Conservation (phyloP, 352 stramenopile genomes). For the Phytophthora hybrid region DNA sequence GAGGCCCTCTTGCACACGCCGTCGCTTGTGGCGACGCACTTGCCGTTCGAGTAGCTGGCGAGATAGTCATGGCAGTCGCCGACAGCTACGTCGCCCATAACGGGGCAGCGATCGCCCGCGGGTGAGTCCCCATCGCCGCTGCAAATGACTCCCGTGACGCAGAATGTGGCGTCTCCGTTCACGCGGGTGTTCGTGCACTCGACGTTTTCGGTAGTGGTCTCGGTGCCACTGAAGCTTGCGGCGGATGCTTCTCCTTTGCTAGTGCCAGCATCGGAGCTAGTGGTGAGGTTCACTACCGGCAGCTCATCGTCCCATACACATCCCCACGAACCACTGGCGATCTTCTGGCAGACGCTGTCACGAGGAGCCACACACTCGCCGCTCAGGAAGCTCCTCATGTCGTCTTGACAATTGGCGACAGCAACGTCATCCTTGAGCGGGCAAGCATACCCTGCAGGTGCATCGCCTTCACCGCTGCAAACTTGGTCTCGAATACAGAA, state of each 20-base stretch:
- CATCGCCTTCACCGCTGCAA: conserved; percentile 40
- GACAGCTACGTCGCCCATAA: conserved; percentile 55
- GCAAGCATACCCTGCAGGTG: conserved; percentile 40
- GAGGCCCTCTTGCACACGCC: conserved; percentile 57
- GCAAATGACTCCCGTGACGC: conserved; percentile 58
- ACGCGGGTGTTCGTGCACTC: conserved; percentile 61
- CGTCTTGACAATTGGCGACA: conserved; percentile 36
- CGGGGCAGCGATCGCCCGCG: conserved; percentile 52
- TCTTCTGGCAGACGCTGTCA: conserved; percentile 35
- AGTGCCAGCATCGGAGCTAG: not conserved
- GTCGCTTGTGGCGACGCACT: conserved; percentile 57
- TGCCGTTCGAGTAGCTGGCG: conserved; percentile 48
- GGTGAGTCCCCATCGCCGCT: conserved; percentile 47
- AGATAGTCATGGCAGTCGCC: conserved; percentile 57
- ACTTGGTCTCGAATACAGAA: conserved; percentile 48
- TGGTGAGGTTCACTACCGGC: not conserved
- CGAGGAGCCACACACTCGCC: conserved; percentile 36
- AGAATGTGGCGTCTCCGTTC: conserved; percentile 71
- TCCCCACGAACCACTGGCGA: conserved; percentile 30
- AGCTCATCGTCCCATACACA: conserved; percentile 36
- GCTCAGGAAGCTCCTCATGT: conserved; percentile 34
- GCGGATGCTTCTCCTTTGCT: conserved; percentile 1
- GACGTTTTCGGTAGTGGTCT: not conserved
- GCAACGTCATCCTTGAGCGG: conserved; percentile 42
- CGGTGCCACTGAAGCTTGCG: not conserved